Evolutionary conservation across 2,329 filamentous ascomycete species (phyloP).

Genomic region (Ceratocystis lukuohia): DNA sequence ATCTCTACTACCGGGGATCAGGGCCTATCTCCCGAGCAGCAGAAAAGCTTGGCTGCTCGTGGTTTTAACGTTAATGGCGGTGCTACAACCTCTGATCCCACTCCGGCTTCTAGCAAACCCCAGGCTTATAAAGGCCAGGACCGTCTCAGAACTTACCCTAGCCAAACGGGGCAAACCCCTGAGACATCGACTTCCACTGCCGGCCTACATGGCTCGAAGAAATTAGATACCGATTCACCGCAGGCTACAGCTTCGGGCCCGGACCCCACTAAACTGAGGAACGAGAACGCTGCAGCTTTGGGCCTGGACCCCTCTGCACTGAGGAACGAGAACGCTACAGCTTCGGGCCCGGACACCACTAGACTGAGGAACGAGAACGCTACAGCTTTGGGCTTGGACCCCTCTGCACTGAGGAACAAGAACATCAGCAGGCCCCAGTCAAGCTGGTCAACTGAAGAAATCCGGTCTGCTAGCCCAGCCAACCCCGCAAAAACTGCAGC

Average conservation of each 20-base stretch:
- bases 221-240: slow-evolving; percentile 11
- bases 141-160: not conserved
- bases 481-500: not conserved
- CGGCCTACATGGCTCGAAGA: not conserved
- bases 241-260: not conserved
- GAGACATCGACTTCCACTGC: not conserved
- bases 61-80: not conserved
- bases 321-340: too few species aligned
- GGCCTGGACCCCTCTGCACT: too few species aligned
- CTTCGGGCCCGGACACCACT: too few species aligned
- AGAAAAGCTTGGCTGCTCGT: slow-evolving; percentile 6
- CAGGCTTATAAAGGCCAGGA: not conserved
- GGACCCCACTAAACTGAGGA: too few species aligned
- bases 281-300: too few species aligned
- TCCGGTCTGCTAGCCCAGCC: slow-evolving; percentile 9
- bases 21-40: slow-evolving; percentile 2
- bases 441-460: slow-evolving; percentile 19
- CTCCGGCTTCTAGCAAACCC: not conserved
- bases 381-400: too few species aligned
- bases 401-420: slow-evolving; percentile 3
- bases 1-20: not conserved
- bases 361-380: not conserved
- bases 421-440: slow-evolving; percentile 9
- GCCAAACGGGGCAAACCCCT: not conserved
- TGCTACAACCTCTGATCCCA: not conserved